Evolutionary conservation across 805 yeast species (phyloP).

Genomic region (Candida odintsovae): DNA sequence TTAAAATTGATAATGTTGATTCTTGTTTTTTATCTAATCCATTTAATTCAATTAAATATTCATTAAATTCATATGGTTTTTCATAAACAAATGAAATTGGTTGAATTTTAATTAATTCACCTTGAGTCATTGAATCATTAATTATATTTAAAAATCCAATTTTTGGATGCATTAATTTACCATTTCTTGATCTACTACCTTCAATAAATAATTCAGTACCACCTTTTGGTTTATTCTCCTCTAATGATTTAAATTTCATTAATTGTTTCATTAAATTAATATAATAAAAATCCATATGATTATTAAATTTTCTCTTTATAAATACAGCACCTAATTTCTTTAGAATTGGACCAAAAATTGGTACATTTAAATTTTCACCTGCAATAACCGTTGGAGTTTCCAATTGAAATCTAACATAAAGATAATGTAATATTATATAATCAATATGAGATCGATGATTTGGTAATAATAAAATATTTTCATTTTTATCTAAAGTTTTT

Average conservation of each 20-base stretch:
- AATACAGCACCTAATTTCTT: conserved; percentile 16
- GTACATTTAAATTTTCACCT: conserved; percentile 21
- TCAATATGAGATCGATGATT: conserved; percentile 21
- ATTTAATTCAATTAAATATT: conserved; percentile 18
- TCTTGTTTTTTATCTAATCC: conserved; percentile 21
- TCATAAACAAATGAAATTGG: conserved; percentile 19
- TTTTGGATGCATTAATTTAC: conserved; percentile 19
- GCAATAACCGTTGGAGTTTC: conserved; percentile 21
- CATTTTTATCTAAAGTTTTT: conserved; percentile 4
- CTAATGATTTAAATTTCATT: conserved; percentile 3
- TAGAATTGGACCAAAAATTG: conserved; percentile 16
- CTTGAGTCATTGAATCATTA: conserved; percentile 8
- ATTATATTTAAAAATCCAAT: conserved; percentile 17
- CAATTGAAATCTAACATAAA: conserved; percentile 12
- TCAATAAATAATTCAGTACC: conserved; percentile 19
- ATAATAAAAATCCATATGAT: conserved; percentile 15
- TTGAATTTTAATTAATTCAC: conserved; percentile 7
- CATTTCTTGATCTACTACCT: conserved; percentile 22
- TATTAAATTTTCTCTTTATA: conserved; percentile 17
- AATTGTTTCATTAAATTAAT: conserved; percentile 8
- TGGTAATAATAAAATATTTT: conserved; percentile 13
- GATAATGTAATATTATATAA: conserved; percentile 18
- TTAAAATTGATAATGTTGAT: conserved; percentile 13
- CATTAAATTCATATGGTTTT: conserved; percentile 21
- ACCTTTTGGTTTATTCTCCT: conserved; percentile 5